These are phyloP conservation scores for Tricharina praecox DNA, from an alignment of 495 filamentous ascomycete species.

Conservation along the genomic window DNA sequence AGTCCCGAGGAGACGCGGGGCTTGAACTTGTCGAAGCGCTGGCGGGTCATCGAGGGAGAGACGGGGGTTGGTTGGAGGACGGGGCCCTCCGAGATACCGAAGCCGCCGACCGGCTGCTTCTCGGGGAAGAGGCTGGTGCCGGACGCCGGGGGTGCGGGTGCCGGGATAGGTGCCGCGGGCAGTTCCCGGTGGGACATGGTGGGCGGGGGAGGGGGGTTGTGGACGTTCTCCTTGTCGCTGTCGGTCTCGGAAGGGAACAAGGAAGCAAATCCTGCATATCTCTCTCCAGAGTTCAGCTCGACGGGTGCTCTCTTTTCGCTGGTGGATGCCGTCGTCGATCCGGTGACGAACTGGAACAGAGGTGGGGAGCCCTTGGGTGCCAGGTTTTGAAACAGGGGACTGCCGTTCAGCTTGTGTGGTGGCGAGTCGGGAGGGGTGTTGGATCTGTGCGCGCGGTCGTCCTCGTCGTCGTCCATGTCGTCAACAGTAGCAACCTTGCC, in stretches of 20 bases:
- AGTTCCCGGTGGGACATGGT: constrained; percentile 25
- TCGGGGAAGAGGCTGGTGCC: constrained; percentile 17
- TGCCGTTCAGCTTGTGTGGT: constrained; percentile 1
- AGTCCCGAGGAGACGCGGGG: constrained; percentile 20
- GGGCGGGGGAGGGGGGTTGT: constrained; percentile 19
- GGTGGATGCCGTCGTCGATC: constrained; percentile 2
- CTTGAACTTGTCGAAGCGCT: constrained; percentile 24
- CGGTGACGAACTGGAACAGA: neutral
- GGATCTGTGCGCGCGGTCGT: neutral
- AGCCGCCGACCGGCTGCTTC: constrained; percentile 19
- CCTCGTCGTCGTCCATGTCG: neutral
- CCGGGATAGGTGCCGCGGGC: constrained; percentile 15
- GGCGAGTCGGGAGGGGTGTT: constrained; percentile 13
- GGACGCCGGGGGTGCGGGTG: constrained; percentile 11
- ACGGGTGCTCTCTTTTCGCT: neutral
- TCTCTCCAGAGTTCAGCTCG: neutral
- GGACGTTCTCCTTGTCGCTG: constrained; percentile 24
- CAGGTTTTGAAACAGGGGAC: neutral
- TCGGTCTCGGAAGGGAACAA: constrained; percentile 15
- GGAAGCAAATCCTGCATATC: constrained; percentile 3
- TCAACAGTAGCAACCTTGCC: constrained; percentile 5
- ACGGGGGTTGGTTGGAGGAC: constrained; percentile 10
- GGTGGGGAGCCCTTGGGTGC: neutral
- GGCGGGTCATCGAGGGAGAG: constrained; percentile 10
- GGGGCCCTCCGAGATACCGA: constrained; percentile 11